Evolutionary conservation across 1,284 basidiomycete genomes (phyloP), one percentile per base, ranked within the genome.

Genomic region (Dichomitus squalens): DNA sequence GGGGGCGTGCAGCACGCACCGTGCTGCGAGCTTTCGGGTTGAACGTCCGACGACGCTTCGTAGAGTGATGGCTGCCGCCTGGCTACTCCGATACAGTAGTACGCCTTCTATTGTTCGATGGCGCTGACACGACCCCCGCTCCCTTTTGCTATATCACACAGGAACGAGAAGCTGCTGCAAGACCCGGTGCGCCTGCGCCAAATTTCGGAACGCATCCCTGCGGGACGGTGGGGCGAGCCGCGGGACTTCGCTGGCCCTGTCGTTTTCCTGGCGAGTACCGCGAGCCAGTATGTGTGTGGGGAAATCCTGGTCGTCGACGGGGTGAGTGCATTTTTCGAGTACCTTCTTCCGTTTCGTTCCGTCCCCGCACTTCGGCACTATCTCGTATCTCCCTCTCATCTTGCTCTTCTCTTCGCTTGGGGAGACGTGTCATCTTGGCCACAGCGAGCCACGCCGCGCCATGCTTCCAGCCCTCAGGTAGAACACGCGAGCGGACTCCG

Each of bases 151-250:
- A 7, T 20, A 6, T 16, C 29, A 18, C 49, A 55, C 67, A 90
- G 87, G 90, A 95, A 94, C 73, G 87, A 90, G 68, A 84, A 83
- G 65, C 79, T 95, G 43, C 80, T 95, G 43, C 78, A 80, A 49
- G 88, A 95, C 73, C 85, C 89, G 36, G 80, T 78, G 40, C 86
- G 93, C 51, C 79, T 88, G 57, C 86, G 87, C 52, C 95, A 98
- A 75, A 96, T 98, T 69, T 87, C 92, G 56, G 95, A 96, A 70
- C 86, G 95, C 55, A 96, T 96, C 64, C 94, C 94, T n/a, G 90
- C 92, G 7, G 90, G 87, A 18, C 79, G 95, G 58, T 98, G 96
- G 96, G 96, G 93, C 36, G 76, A 82, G 31, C 93, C 95, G 1
- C 78, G 78, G 41, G 95, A 98, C 77, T 96, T 98, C 75, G 93